Conservation (phyloP, 805 yeast species). For the Metschnikowia lochheadii region DNA sequence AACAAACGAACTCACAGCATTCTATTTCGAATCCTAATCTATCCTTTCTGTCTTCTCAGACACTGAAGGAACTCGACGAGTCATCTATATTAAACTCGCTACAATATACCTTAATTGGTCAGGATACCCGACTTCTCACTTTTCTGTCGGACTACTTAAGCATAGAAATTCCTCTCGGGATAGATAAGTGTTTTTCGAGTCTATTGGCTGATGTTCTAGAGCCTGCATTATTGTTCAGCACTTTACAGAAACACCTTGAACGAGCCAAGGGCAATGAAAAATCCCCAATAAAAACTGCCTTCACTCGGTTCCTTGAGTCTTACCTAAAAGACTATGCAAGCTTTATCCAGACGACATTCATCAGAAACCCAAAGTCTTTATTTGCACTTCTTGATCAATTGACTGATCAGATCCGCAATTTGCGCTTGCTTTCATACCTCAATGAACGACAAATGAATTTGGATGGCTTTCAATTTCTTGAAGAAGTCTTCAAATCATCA, state of each 20-base stretch:
- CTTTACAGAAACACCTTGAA: constrained; percentile 33
- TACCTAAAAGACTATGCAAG: constrained; percentile 33
- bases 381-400: constrained; percentile 39
- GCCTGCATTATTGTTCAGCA: constrained; percentile 63
- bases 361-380: constrained; percentile 25
- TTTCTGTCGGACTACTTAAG: constrained; percentile 32
- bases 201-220: constrained; percentile 58
- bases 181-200: constrained; percentile 56
- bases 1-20: background rate
- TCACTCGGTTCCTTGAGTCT: constrained; percentile 45
- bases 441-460: constrained; percentile 26
- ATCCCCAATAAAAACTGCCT: constrained; percentile 62
- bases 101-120: constrained; percentile 55
- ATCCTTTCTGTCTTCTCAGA: background rate
- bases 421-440: constrained; percentile 55
- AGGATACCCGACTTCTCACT: constrained; percentile 55
- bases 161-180: constrained; percentile 44
- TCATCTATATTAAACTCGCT: constrained; percentile 42
- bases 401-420: constrained; percentile 46
- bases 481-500: constrained; percentile 46
- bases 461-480: constrained; percentile 51
- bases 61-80: constrained; percentile 2
- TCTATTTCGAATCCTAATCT: background rate
- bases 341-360: constrained; percentile 34
- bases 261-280: constrained; percentile 22